phyloP scores from a whole-genome alignment of 805 yeast species.

The Candida montana region DNA sequence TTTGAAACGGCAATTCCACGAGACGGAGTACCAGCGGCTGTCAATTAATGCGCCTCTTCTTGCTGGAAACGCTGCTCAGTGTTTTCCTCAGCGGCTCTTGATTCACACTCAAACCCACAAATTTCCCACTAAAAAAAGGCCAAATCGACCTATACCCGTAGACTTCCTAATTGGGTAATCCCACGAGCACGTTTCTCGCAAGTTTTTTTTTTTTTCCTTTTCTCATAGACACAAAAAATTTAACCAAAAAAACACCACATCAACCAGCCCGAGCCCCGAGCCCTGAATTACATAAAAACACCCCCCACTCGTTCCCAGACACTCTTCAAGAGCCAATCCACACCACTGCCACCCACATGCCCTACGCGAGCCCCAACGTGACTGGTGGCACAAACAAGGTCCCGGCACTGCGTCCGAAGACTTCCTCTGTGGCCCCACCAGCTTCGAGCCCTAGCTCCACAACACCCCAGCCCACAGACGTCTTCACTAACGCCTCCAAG shows the following conservation, averaged over 20 bases:
- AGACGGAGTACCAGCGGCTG: too few relatives aligned
- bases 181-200: not conserved
- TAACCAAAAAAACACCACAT: too few relatives aligned
- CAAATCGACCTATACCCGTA: too few relatives aligned
- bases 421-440: not conserved
- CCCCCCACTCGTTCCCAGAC: not conserved
- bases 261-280: not conserved
- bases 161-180: conserved; percentile 7
- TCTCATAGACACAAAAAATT: not conserved
- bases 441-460: conserved; percentile 1
- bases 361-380: conserved; percentile 25
- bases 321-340: too few relatives aligned
- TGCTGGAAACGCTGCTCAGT: too few relatives aligned
- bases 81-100: too few relatives aligned
- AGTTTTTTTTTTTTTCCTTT: not conserved
- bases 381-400: conserved; percentile 6
- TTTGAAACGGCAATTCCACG: too few relatives aligned
- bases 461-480: not conserved
- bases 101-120: too few relatives aligned
- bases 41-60: too few relatives aligned
- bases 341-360: conserved; percentile 17
- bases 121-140: too few relatives aligned
- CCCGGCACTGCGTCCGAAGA: not conserved
- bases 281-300: too few relatives aligned
- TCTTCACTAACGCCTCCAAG: not conserved